Base-by-base conservation (phyloP, 108 stramenopile genomes). In the Cyclotella distinguenda region DNA sequence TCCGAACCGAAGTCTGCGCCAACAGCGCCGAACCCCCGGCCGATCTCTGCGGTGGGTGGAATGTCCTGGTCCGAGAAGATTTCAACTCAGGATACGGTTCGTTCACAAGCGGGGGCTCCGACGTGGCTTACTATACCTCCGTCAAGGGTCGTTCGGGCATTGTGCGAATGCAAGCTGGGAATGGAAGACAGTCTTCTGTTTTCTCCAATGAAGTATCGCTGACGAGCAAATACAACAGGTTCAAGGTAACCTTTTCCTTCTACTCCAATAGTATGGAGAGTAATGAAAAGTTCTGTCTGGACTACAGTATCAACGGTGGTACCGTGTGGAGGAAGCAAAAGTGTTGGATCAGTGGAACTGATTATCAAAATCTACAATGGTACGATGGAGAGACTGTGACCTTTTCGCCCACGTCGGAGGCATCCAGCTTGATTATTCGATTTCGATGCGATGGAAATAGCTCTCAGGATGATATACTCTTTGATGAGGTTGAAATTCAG, bases 1-100 rank as follows among this genome's bases (percentile, higher is more conserved):
- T 89, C n/a, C 22, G 49, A 21, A 22, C 45, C 2, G 55, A 59
- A 9, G 81, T 84, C 19, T 89, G 88, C 58, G 25, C 9, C 25
- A 8, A 28, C 4, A 72, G 70, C 33, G 16, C 6, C 8, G 42
- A 46, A 22, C 65, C 65, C 16, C 53, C 65, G 2, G n/a, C 22
- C 7, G 4, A 15, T 10, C 42, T 52, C 22, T 64, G 63, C 27
- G 63, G 61, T 19, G 33, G 46, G 12, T 64, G 63, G 63, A 48
- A 39, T 6, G 51, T 34, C 11, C 48, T 64, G 11, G 22, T 64
- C 8, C 13, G 26, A 16, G 49, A 49, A 16, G 63, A 52, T 23
- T 64, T 64, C 30, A 16, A 38, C 18, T 39, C 48, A 5, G 63
- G 63, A 27, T 51, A 49, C 38, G 63, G 63, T 10, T 26, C 6